Conservation (phyloP, 176 grass and related monocot species). For the Juncus effusus region DNA sequence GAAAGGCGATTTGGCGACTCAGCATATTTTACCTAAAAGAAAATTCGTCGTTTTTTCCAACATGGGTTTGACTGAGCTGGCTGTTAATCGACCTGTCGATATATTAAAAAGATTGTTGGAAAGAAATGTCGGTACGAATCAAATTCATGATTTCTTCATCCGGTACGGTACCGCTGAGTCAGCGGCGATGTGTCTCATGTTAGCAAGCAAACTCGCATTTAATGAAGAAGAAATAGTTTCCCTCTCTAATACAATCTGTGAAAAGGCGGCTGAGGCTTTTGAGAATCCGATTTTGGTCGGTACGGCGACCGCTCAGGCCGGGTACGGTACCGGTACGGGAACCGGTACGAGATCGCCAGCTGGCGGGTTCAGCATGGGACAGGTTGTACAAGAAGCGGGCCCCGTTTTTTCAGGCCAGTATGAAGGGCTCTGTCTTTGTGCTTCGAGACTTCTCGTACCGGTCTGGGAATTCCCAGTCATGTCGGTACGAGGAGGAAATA, state of each 20-base stretch:
- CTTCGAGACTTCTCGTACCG: constrained; percentile 85
- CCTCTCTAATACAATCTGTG: constrained; percentile 42
- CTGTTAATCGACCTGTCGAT: constrained; percentile 90
- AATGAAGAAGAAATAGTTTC: constrained; percentile 74
- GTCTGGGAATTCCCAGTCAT: constrained; percentile 90
- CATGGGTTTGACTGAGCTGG: constrained; percentile 89
- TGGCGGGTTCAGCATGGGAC: constrained; percentile 98
- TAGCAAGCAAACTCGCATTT: constrained; percentile 77
- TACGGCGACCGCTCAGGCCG: constrained; percentile 52
- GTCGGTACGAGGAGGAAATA: constrained; percentile 45
- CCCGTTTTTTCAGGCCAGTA: constrained; percentile 92
- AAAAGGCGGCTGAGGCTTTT: constrained; percentile 92
- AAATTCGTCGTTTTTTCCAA: constrained; percentile 87
- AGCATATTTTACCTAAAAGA: constrained; percentile 86
- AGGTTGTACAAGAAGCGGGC: constrained; percentile 91
- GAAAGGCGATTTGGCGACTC: constrained; percentile 86
- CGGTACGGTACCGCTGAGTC: constrained; percentile 86
- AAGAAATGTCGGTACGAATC: constrained; percentile 57
- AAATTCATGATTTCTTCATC: constrained; percentile 91
- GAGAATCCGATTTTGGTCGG: constrained; percentile 87
- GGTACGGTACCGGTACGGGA: background rate
- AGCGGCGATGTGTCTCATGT: constrained; percentile 95
- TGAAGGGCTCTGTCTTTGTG: constrained; percentile 93
- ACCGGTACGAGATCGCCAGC: constrained; percentile 17
- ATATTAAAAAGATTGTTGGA: constrained; percentile 92